These are phyloP conservation scores for Cladosporium sp. DNA, from an alignment of 2,329 filamentous ascomycete species.

Conservation along the genomic window DNA sequence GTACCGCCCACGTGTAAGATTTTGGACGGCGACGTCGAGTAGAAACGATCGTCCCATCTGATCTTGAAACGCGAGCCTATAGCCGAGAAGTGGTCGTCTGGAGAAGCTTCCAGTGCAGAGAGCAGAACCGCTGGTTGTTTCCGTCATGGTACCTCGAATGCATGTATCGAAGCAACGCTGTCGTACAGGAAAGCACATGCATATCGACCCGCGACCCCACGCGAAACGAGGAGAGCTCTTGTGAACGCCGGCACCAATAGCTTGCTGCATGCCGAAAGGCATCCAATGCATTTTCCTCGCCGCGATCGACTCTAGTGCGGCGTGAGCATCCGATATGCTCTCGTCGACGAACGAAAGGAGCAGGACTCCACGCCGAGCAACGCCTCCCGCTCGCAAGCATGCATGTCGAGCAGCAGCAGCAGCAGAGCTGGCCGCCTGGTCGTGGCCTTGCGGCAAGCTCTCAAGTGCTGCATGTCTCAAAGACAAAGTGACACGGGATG, in stretches of 20 bases:
- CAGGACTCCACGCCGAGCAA: neutral
- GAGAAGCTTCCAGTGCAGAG: neutral
- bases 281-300: neutral
- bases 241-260: constrained; percentile 3
- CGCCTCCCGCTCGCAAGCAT: neutral
- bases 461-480: constrained; percentile 17
- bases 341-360: neutral
- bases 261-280: neutral
- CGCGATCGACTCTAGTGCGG: neutral
- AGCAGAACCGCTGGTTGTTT: neutral
- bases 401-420: neutral
- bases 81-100: neutral
- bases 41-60: neutral
- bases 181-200: constrained; percentile 6
- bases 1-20: neutral
- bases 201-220: neutral
- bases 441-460: constrained; percentile 1
- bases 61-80: neutral
- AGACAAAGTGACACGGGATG: constrained; percentile 6
- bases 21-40: neutral
- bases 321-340: neutral
- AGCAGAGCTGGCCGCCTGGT: constrained; percentile 5
- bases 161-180: constrained; percentile 1
- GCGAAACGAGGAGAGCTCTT: constrained; percentile 9
- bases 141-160: neutral